These are phyloP conservation scores for Lyophyllum decastes DNA, from an alignment of 768 basidiomycete genomes.

Conservation along the genomic window DNA sequence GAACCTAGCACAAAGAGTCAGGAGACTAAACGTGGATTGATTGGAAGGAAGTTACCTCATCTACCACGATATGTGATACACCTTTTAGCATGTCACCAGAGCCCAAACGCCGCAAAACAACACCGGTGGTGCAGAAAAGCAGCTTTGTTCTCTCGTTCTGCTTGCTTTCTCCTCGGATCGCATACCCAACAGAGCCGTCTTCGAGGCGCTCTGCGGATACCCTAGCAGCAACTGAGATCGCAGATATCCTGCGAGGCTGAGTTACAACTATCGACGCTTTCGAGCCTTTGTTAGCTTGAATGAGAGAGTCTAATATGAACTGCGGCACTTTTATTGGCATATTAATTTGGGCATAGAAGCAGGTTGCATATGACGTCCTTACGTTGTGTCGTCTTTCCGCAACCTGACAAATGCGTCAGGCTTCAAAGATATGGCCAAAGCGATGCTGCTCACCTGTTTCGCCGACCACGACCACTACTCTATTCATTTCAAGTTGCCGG, in stretches of 20 bases:
- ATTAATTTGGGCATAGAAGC: not conserved
- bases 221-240: conserved; percentile 84
- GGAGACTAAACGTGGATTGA: not conserved
- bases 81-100: conserved; percentile 68
- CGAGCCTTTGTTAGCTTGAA: conserved; percentile 58
- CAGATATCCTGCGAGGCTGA: conserved; percentile 87
- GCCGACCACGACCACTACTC: conserved; percentile 84
- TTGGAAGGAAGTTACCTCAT: conserved; percentile 60
- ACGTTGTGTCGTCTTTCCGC: conserved; percentile 92
- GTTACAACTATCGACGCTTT: conserved; percentile 80
- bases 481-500: conserved; percentile 50
- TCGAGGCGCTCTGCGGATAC: conserved; percentile 81
- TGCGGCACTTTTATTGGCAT: conserved; percentile 64
- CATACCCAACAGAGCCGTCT: conserved; percentile 83
- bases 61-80: conserved; percentile 85
- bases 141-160: conserved; percentile 67
- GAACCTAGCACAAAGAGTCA: conserved; percentile 53
- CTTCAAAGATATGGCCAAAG: not conserved
- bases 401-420: conserved; percentile 44
- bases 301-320: conserved; percentile 85
- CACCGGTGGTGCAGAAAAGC: conserved; percentile 92
- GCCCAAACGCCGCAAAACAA: conserved; percentile 80
- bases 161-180: conserved; percentile 85
- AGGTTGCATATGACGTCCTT: conserved; percentile 15
- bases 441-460: conserved; percentile 65